Conservation (phyloP, 305 asterid genomes). For the Striga hermonthica region DNA sequence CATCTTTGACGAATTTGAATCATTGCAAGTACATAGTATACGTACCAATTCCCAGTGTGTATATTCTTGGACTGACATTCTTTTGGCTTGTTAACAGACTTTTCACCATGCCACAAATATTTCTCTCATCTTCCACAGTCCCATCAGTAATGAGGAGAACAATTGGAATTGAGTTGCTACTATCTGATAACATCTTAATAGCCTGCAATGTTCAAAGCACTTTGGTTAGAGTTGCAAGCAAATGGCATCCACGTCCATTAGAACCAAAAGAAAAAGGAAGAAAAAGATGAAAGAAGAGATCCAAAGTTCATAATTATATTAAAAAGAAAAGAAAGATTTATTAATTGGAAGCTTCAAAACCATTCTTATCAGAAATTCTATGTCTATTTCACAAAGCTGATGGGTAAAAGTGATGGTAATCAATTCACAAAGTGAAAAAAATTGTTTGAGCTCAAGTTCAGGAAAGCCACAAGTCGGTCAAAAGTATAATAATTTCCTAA, state of each 20-base stretch:
- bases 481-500: background rate
- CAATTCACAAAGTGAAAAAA: background rate
- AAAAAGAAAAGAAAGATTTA: no score
- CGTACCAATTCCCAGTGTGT: slow-evolving; percentile 80
- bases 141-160: slow-evolving; percentile 84
- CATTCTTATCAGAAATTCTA: background rate
- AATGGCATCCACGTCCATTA: slow-evolving; percentile 12
- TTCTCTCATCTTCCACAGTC: slow-evolving; percentile 77
- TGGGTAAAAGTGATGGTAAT: background rate
- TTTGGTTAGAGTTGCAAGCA: slow-evolving; percentile 30
- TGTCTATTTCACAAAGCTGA: background rate
- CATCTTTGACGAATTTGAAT: slow-evolving; percentile 6
- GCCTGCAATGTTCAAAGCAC: slow-evolving; percentile 54
- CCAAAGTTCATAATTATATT: no score
- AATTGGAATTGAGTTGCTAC: slow-evolving; percentile 47
- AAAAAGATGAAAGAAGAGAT: no score
- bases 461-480: background rate
- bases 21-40: slow-evolving; percentile 8
- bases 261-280: background rate
- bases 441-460: background rate
- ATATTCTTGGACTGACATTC: slow-evolving; percentile 56
- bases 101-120: slow-evolving; percentile 58
- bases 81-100: slow-evolving; percentile 40
- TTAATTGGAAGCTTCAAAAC: no score
- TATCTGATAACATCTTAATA: slow-evolving; percentile 55